These are phyloP conservation scores for Phytophthora chlamydospora DNA, from an alignment of 352 stramenopile species.

Conservation along the genomic window DNA sequence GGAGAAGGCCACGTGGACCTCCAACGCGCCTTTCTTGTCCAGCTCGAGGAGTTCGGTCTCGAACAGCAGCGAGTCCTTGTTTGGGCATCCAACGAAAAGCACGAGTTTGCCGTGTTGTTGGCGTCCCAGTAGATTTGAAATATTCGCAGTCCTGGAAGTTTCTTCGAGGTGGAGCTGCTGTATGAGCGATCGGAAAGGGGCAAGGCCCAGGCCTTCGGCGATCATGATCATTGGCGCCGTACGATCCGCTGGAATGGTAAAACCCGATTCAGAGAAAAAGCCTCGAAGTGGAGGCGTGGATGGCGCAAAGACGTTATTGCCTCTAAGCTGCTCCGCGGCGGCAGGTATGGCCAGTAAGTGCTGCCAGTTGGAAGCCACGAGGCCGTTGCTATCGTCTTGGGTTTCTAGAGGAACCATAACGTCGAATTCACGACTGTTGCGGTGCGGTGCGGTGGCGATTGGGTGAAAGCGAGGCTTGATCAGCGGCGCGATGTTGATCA, in stretches of 20 bases:
- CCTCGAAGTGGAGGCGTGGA: conserved; percentile 45
- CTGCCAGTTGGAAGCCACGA: conserved; percentile 26
- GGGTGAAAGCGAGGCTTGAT: conserved; percentile 94
- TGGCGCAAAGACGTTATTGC: not conserved
- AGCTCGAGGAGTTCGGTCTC: conserved; percentile 35
- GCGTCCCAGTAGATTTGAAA: too few species aligned
- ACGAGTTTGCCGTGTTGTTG: conserved; percentile 17
- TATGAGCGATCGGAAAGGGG: conserved; percentile 81
- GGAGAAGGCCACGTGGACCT: conserved; percentile 39
- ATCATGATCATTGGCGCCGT: conserved; percentile 91
- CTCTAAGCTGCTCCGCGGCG: not conserved
- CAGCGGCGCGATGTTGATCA: conserved; percentile 83
- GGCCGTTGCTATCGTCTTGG: conserved; percentile 28
- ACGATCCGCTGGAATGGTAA: conserved; percentile 83
- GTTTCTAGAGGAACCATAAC: conserved; percentile 91
- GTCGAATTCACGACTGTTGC: conserved; percentile 73
- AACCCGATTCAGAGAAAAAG: conserved; percentile 88
- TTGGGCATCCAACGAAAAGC: conserved; percentile 39
- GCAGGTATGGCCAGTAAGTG: conserved; percentile 8
- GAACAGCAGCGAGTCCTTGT: conserved; percentile 42
- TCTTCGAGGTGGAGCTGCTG: conserved; percentile 34
- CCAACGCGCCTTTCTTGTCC: conserved; percentile 39
- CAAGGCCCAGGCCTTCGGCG: conserved; percentile 92
- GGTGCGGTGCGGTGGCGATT: conserved; percentile 86
- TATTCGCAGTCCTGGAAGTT: too few species aligned